These are phyloP conservation scores for Pseudozyma pruni DNA, from an alignment of 1,284 basidiomycete species.

Conservation along the genomic window DNA sequence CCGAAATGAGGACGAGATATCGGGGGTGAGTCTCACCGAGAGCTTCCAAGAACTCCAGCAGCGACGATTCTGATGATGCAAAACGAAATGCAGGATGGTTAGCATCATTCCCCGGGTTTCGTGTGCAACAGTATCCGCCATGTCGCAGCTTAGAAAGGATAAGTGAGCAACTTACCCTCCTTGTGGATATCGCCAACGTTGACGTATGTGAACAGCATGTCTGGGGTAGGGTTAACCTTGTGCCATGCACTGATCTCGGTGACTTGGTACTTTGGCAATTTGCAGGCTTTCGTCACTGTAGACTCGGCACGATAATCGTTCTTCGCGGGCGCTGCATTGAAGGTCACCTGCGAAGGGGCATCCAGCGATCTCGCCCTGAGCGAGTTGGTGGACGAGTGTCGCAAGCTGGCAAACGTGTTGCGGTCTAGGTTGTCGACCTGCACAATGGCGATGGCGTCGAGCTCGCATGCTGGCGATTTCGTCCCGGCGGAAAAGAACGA, in stretches of 20 bases:
- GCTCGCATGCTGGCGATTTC: constrained; percentile 18
- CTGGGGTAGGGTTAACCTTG: background rate
- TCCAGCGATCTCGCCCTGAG: constrained; percentile 32
- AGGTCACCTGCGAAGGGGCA: constrained; percentile 45
- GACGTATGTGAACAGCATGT: constrained; percentile 1
- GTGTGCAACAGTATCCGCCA: too few species aligned
- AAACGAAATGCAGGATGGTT: too few species aligned
- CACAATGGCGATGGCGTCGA: constrained; percentile 32
- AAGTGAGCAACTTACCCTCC: constrained; percentile 32
- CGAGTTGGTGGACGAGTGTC: constrained; percentile 29
- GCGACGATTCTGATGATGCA: constrained; percentile 6
- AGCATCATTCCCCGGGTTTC: too few species aligned
- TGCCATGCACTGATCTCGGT: background rate
- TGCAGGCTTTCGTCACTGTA: constrained; percentile 4
- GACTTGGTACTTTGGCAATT: background rate
- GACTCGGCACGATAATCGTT: background rate
- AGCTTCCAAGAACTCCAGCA: constrained; percentile 14
- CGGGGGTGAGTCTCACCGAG: constrained; percentile 30
- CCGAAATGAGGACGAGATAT: constrained; percentile 29
- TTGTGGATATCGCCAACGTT: constrained; percentile 9
- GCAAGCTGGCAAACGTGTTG: constrained; percentile 26
- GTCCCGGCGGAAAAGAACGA: constrained; percentile 19
- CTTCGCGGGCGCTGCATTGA: constrained; percentile 6
- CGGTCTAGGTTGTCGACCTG: constrained; percentile 15
- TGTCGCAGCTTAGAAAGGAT: too few species aligned